Evolutionary conservation across 768 basidiomycete genomes (phyloP).

Genomic region (Mrakia gelida): DNA sequence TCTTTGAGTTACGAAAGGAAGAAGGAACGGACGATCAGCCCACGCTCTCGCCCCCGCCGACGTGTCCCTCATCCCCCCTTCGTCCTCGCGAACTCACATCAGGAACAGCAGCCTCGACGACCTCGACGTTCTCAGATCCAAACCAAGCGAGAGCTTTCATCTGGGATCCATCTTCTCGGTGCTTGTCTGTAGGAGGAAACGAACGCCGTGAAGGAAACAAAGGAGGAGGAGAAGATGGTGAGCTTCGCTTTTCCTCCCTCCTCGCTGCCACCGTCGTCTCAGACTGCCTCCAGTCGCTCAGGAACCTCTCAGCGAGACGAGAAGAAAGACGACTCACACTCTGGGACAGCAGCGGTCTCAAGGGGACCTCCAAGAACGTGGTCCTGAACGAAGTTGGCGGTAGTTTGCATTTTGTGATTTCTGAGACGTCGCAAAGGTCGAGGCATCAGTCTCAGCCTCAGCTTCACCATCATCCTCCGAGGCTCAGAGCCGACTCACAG

Average conservation of each 20-base stretch:
- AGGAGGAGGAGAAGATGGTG: not conserved
- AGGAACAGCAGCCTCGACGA: conserved; percentile 53
- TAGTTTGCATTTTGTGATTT: conserved; percentile 16
- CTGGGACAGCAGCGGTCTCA: not conserved
- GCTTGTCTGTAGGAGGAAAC: conserved; percentile 8
- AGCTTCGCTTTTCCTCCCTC: not conserved
- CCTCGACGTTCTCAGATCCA: conserved; percentile 49
- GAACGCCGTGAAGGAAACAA: not conserved
- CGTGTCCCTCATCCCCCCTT: not conserved
- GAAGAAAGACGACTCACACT: not conserved
- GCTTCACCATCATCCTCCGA: not conserved
- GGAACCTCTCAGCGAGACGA: too few relatives aligned
- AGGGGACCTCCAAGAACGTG: conserved; percentile 26
- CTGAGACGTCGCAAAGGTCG: not conserved
- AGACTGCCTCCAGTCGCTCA: too few relatives aligned
- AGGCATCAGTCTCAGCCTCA: too few relatives aligned
- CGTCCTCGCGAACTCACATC: conserved; percentile 39
- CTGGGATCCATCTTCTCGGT: conserved; percentile 23
- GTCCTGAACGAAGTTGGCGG: conserved; percentile 30
- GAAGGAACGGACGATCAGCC: not conserved
- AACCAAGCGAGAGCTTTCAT: conserved; percentile 30
- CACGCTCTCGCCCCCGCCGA: not conserved
- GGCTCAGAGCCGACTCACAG: not conserved
- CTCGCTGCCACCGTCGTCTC: too few relatives aligned
- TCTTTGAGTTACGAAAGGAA: conserved; percentile 32